Evolutionary conservation across 345 rosid species (phyloP), one percentile per base, ranked within the genome.

Genomic region (Diplotaxis tenuifolia): DNA sequence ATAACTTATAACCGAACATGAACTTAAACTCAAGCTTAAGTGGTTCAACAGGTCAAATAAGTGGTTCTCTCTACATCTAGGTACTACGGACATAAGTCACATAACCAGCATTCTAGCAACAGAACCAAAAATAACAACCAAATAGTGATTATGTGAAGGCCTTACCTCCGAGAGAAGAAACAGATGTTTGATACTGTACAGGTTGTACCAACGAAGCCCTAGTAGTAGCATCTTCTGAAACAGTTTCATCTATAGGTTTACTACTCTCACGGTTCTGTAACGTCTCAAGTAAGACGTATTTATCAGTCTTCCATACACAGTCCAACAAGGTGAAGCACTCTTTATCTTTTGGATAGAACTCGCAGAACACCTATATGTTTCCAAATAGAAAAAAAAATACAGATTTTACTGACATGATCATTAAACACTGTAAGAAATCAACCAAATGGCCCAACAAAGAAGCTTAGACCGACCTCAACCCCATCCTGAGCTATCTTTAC

Each of bases 131-230:
- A 9, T 11, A 65, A 29, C 22, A 54, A 53, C 59, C 36, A 62
- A 40, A 21, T 11, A 38, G 55, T 9, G 64, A 65, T 16, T 22
- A 9, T 55, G 54, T 9, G 72, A 55, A 45, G 58, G 16, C 40
- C 80, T 81, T 83, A 92, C 97, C 92, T 57, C 82, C 89, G 6
- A 95, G 89, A 76, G 81, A 80, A 49, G 92, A 71, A 59, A 84
- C 80, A 12, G 83, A 74, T 52, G 85, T 83, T 57, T 60, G 76
- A 64, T 89, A 94, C 29, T 10, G 87, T 36, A n/a, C n/a, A n/a
- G n/a, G n/a, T n/a, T n/a, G n/a, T n/a, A 86, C 80, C 49, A 77
- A 82, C 12, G 77, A 68, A 62, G 67, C 83, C 65, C 52, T 76
- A 22, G 28, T 3, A 22, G 82, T 62, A 78, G 61, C 62, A 61